A percentile compares a stretch with the other conserved stretches of the same genome.
phyloP scores from a whole-genome alignment of 805 yeast species.

The Hanseniaspora singularis region DNA sequence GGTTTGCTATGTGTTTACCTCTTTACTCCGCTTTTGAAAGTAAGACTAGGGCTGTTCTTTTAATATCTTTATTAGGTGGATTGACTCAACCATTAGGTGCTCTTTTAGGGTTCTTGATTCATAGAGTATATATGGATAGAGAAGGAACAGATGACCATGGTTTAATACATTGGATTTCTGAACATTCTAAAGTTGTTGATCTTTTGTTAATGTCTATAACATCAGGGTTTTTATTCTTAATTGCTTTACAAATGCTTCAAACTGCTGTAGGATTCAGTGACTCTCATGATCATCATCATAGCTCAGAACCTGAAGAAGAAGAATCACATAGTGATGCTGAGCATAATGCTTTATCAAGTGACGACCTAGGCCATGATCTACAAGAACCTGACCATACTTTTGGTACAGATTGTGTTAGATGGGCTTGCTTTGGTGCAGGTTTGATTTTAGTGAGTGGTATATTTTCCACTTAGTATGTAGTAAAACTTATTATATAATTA shows the following conservation, averaged over 20 bases:
- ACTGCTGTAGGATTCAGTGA: slow-evolving; percentile 75
- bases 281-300: slow-evolving; percentile 34
- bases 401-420: slow-evolving; percentile 28
- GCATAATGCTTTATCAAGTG: too few relatives aligned
- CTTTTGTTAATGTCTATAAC: slow-evolving; percentile 62
- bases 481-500: neutral
- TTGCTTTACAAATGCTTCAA: slow-evolving; percentile 76
- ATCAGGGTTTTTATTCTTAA: slow-evolving; percentile 72
- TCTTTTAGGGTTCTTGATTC: slow-evolving; percentile 46
- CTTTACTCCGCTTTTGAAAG: slow-evolving; percentile 63
- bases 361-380: slow-evolving; percentile 16
- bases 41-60: slow-evolving; percentile 47
- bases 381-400: slow-evolving; percentile 25
- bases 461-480: slow-evolving; percentile 5
- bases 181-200: slow-evolving; percentile 33
- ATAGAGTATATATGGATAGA: slow-evolving; percentile 30
- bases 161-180: slow-evolving; percentile 25
- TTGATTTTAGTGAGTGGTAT: slow-evolving; percentile 25
- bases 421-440: slow-evolving; percentile 29
- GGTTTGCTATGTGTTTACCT: slow-evolving; percentile 87
- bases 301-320: neutral
- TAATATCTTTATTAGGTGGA: slow-evolving; percentile 65
- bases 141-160: slow-evolving; percentile 27
- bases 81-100: slow-evolving; percentile 88
- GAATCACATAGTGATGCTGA: neutral